A percentile compares a stretch with the other conserved stretches of the same genome.
phyloP scores from a whole-genome alignment of 176 grass and related monocot species.

The Ananas comosus region DNA sequence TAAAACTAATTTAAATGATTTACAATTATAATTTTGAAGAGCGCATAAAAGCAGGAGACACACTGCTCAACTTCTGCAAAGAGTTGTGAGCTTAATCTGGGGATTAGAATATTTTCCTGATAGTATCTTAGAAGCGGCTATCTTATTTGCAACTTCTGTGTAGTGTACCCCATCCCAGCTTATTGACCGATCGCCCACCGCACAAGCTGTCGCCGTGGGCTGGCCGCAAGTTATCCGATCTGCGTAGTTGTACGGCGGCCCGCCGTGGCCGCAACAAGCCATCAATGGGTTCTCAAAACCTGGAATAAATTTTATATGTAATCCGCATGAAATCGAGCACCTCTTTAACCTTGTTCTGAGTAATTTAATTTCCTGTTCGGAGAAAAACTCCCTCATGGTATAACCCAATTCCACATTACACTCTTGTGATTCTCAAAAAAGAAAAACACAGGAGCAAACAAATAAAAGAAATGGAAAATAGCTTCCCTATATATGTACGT shows the following conservation, averaged over 20 bases:
- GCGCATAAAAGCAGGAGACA: too few species aligned
- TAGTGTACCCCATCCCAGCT: slow-evolving; percentile 51
- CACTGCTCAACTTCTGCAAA: slow-evolving; percentile 11
- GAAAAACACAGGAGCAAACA: too few species aligned
- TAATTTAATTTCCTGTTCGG: not conserved
- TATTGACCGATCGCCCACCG: slow-evolving; percentile 12
- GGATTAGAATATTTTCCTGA: slow-evolving; percentile 27
- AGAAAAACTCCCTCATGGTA: too few species aligned
- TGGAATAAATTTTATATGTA: slow-evolving; percentile 5
- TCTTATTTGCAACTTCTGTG: slow-evolving; percentile 31
- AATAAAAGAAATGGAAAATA: too few species aligned
- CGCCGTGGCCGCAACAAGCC: slow-evolving; percentile 39
- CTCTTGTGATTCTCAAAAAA: too few species aligned
- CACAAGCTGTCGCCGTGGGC: slow-evolving; percentile 25
- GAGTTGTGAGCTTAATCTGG: slow-evolving; percentile 12
- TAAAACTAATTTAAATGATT: too few species aligned
- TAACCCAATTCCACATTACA: too few species aligned
- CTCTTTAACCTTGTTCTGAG: not conserved
- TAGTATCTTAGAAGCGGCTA: slow-evolving; percentile 25
- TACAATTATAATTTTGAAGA: too few species aligned
- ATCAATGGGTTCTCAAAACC: slow-evolving; percentile 36
- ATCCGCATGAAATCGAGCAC: not conserved
- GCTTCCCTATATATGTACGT: too few species aligned
- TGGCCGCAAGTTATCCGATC: slow-evolving; percentile 12
- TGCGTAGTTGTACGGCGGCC: slow-evolving; percentile 33